phyloP scores from a whole-genome alignment of 495 filamentous ascomycete genomes.

The Aspergillus mulundensis region DNA sequence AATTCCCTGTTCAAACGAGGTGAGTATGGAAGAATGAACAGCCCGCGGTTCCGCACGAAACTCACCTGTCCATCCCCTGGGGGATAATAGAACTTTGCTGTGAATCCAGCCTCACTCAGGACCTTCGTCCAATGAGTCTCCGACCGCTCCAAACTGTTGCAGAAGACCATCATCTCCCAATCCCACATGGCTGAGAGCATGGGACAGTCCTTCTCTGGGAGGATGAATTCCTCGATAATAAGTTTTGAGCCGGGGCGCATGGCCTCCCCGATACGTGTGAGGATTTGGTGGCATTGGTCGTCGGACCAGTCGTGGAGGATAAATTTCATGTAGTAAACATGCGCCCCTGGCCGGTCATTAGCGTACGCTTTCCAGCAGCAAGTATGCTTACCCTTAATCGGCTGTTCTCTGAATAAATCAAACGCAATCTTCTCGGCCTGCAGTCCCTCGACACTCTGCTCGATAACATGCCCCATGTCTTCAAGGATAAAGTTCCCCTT shows the following conservation, averaged over 20 bases:
- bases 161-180: slow-evolving; percentile 33
- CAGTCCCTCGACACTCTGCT: slow-evolving; percentile 21
- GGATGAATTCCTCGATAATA: slow-evolving; percentile 34
- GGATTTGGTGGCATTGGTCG: slow-evolving; percentile 27
- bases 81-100: slow-evolving; percentile 24
- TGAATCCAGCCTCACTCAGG: slow-evolving; percentile 28
- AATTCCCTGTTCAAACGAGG: neutral
- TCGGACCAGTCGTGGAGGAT: slow-evolving; percentile 49
- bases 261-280: slow-evolving; percentile 24
- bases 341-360: slow-evolving; percentile 21
- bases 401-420: slow-evolving; percentile 32
- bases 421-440: slow-evolving; percentile 36
- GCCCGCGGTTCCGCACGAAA: neutral
- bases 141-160: slow-evolving; percentile 30
- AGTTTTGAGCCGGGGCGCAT: slow-evolving; percentile 42
- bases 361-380: neutral
- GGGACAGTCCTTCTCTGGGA: slow-evolving; percentile 31
- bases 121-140: slow-evolving; percentile 25
- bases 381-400: slow-evolving; percentile 18
- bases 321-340: slow-evolving; percentile 42
- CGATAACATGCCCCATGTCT: slow-evolving; percentile 40
- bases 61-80: slow-evolving; percentile 15
- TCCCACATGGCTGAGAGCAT: slow-evolving; percentile 23
- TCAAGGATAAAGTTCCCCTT: slow-evolving; percentile 38
- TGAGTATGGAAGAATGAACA: neutral